Evolutionary conservation across 75 land plant species (phyloP).

Genomic region (Pinus tabuliformis): DNA sequence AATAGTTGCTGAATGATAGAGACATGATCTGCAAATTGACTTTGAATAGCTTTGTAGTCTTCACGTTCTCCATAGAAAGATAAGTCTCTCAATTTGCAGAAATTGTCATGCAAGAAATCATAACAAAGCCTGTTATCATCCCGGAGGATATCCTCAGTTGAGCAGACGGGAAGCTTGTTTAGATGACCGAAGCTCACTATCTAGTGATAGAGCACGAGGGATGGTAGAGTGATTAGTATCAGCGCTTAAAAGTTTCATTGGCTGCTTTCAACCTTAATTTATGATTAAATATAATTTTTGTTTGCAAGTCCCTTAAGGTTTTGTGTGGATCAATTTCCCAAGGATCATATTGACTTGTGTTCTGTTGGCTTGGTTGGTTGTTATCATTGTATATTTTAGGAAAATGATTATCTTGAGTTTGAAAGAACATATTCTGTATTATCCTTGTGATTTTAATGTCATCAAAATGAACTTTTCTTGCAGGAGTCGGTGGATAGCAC

Average conservation of each 20-base stretch:
- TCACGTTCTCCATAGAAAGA: no score
- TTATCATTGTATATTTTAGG: neutral
- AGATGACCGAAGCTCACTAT: no score
- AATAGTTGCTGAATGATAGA: no score
- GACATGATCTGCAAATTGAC: no score
- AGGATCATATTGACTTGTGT: neutral
- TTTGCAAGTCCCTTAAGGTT: neutral
- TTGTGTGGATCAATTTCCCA: neutral
- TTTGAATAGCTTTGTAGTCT: no score
- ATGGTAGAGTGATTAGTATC: no score
- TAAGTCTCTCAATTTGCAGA: no score
- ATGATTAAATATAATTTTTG: neutral
- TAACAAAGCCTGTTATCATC: no score
- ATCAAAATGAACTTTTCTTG: constrained; percentile 3
- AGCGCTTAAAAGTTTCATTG: neutral
- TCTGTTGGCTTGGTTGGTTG: neutral
- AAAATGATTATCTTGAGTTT: neutral
- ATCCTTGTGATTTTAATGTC: neutral
- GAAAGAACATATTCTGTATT: neutral
- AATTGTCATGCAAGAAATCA: no score
- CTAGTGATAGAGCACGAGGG: no score
- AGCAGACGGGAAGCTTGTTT: no score
- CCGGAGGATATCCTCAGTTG: no score
- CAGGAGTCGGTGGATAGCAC: constrained; percentile 69
- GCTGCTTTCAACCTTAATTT: neutral